phyloP scores from a whole-genome alignment of 495 filamentous ascomycete species.

The Recurvomyces mirabilis region DNA sequence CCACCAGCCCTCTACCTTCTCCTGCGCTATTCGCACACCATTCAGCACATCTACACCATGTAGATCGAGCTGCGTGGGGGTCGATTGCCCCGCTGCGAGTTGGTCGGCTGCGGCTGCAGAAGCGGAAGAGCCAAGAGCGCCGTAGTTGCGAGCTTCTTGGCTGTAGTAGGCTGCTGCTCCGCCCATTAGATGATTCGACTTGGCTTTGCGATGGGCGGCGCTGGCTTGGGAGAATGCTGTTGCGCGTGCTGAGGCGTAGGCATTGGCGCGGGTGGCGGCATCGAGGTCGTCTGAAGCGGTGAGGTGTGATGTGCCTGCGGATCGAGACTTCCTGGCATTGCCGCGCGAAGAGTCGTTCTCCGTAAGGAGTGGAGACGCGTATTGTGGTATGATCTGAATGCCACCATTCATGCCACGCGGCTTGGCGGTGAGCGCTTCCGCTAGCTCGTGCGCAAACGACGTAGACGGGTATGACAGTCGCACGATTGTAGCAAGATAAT shows the following conservation, averaged over 20 bases:
- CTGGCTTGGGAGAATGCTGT: slow-evolving; percentile 49
- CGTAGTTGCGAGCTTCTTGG: slow-evolving; percentile 43
- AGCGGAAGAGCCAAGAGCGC: slow-evolving; percentile 33
- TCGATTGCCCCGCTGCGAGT: slow-evolving; percentile 47
- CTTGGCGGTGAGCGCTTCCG: slow-evolving; percentile 36
- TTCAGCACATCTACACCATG: slow-evolving; percentile 76
- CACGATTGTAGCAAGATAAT: slow-evolving; percentile 40
- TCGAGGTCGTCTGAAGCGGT: slow-evolving; percentile 4
- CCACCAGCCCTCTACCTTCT: slow-evolving; percentile 70
- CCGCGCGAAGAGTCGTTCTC: background rate
- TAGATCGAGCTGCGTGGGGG: slow-evolving; percentile 50
- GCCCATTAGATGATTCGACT: slow-evolving; percentile 54
- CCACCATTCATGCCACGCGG: slow-evolving; percentile 13
- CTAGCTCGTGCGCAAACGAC: slow-evolving; percentile 47
- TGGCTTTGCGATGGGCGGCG: slow-evolving; percentile 49
- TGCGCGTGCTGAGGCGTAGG: slow-evolving; percentile 34
- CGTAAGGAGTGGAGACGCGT: slow-evolving; percentile 24
- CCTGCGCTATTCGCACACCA: slow-evolving; percentile 61
- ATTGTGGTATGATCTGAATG: slow-evolving; percentile 32
- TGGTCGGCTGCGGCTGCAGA: slow-evolving; percentile 25
- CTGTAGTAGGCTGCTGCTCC: slow-evolving; percentile 58
- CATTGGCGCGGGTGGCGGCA: slow-evolving; percentile 19
- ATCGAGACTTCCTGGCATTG: background rate
- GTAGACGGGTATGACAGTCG: slow-evolving; percentile 45
- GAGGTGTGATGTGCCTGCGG: background rate